Base-by-base conservation (phyloP, 2,329 filamentous ascomycete genomes). In the Alternaria incomplexa region DNA sequence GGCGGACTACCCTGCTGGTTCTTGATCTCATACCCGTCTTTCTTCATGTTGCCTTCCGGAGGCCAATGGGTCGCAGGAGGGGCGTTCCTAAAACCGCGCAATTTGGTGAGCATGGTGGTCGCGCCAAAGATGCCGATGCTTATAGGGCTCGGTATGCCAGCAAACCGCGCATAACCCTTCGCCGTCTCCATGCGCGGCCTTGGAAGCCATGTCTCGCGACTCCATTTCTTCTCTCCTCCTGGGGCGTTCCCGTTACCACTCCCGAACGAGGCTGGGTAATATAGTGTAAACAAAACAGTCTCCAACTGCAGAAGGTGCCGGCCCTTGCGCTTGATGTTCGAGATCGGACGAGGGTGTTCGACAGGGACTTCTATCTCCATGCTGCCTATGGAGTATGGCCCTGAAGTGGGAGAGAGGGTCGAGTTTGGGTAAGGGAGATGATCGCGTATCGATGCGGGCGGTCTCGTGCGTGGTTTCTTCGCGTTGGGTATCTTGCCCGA, bases 201-300 rank as follows among this genome's bases (percentile, higher is more conserved):
- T 8, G 88, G 86, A 45, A 91, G 82, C 89, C 88, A 91, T 7
- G 88, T 86, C 56, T 87, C 84, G 6, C 88, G 83, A 17, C 83
- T 85, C 68, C 83, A 84, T 43, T 81, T 80, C 45, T 80, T 81
- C 28, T 77, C 71, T 2, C 83, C 80, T 23, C 79, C 79, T 10
- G 81, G 79, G 13, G 78, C 76, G 22, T 77, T 71, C 1, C 82
- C 79, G 2, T 74, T 68, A 6, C 80, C 78, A 15, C 75, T 77
- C 8, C 80, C 82, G 58, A 85, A 71, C 17, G 85, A 83, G 47
- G 86, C 84, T 2, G 89, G 89, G 73, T 91, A 91, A 75, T 88
- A 91, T n/a, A 91, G 77, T 0, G 86, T 86, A 77, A 91, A 86
- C 5, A 91, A 81, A 9, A 90, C 86, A 0, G 89, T 90, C 63